A percentile compares a stretch with the other conserved stretches of the same genome.
phyloP scores from a whole-genome alignment of 192 early-diverging fungal species.

The Podochytrium sp. region DNA sequence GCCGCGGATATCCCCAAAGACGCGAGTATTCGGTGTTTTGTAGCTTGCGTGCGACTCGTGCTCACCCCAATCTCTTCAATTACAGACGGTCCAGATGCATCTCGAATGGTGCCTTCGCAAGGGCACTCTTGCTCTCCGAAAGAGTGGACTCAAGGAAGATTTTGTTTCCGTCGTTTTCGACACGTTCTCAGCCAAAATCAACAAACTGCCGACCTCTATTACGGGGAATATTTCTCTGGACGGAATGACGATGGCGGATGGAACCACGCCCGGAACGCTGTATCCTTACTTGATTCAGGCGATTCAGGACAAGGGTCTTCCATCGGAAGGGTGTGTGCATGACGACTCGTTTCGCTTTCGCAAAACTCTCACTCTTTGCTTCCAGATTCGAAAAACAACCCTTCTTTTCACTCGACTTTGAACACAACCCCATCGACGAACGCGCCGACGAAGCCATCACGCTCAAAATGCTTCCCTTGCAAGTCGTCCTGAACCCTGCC shows the following conservation, averaged over 20 bases:
- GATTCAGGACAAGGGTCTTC: slow-evolving; percentile 32
- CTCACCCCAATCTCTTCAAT: neutral
- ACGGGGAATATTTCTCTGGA: slow-evolving; percentile 61
- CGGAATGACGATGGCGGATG: slow-evolving; percentile 66
- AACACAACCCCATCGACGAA: slow-evolving; percentile 87
- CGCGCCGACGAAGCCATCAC: slow-evolving; percentile 85
- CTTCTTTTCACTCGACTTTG: slow-evolving; percentile 80
- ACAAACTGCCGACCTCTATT: slow-evolving; percentile 60
- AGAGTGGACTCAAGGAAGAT: slow-evolving; percentile 52
- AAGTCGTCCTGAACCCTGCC: slow-evolving; percentile 85
- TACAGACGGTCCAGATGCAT: slow-evolving; percentile 36
- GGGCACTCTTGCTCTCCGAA: slow-evolving; percentile 82
- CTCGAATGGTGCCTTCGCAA: slow-evolving; percentile 69
- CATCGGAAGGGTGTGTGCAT: slow-evolving; percentile 24
- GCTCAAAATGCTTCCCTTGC: slow-evolving; percentile 85
- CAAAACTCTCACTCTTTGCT: neutral
- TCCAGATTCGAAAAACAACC: slow-evolving; percentile 30
- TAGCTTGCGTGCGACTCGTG: neutral
- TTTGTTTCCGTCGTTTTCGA: slow-evolving; percentile 69
- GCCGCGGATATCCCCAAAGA: slow-evolving; percentile 66
- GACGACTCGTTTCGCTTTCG: neutral
- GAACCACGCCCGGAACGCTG: slow-evolving; percentile 48
- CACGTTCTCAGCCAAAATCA: slow-evolving; percentile 58
- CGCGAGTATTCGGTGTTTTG: slow-evolving; percentile 34
- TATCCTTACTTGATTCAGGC: slow-evolving; percentile 49